Evolutionary conservation across 116 monocot species (phyloP).

Genomic region (Cymodocea nodosa): DNA sequence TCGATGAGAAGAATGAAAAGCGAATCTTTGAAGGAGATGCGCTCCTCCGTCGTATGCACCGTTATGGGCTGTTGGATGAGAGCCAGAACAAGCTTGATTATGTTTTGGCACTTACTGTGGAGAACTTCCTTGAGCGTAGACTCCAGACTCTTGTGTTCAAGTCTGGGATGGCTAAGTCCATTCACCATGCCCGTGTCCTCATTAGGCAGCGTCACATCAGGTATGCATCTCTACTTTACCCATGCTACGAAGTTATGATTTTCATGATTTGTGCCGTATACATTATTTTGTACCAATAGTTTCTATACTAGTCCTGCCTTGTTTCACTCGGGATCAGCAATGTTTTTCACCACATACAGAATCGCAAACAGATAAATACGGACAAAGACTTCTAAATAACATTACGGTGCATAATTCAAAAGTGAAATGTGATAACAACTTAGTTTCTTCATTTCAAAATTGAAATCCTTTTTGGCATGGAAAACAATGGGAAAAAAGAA

Average conservation of each 20-base stretch:
- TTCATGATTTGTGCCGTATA: not conserved
- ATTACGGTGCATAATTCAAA: too few species aligned
- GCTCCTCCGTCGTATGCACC: conserved; percentile 47
- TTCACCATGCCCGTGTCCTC: conserved; percentile 58
- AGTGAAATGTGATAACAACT: too few species aligned
- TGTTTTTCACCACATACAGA: too few species aligned
- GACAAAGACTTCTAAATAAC: too few species aligned
- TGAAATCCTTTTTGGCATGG: too few species aligned
- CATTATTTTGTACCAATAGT: too few species aligned
- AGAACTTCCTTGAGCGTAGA: conserved; percentile 56
- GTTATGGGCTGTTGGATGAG: conserved; percentile 54
- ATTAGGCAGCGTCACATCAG: conserved; percentile 65
- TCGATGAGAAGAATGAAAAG: conserved; percentile 49
- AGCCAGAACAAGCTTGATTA: conserved; percentile 66
- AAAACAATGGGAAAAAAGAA: too few species aligned
- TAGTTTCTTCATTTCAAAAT: too few species aligned
- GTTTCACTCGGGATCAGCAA: too few species aligned
- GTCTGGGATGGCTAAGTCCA: conserved; percentile 63
- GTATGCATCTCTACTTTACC: conserved; percentile 9
- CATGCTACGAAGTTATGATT: not conserved
- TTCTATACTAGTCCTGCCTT: too few species aligned
- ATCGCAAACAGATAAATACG: too few species aligned
- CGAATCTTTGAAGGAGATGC: conserved; percentile 69
- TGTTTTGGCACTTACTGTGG: conserved; percentile 45
- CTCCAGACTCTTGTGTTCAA: conserved; percentile 65